Percentiles rank a stretch among this genome's conserved stretches.
Evolutionary conservation across 2,329 filamentous ascomycete species (phyloP).

Genomic region (Diaporthe humulicola): DNA sequence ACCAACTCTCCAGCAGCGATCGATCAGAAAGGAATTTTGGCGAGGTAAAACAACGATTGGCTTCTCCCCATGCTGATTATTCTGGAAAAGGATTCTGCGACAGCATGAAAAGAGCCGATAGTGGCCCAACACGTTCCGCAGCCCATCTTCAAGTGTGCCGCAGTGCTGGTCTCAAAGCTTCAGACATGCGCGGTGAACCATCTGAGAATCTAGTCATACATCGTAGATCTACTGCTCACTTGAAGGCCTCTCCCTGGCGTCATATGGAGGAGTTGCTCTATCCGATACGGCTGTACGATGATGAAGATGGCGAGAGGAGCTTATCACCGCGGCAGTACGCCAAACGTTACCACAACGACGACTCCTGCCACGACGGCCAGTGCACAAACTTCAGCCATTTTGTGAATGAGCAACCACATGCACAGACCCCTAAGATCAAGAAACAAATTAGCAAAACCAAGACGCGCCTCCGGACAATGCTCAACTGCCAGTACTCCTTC

Average conservation of each 20-base stretch:
- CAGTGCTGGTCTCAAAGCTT: background rate
- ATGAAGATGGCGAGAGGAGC: slow-evolving; percentile 33
- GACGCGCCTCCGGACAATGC: slow-evolving; percentile 44
- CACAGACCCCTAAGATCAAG: slow-evolving; percentile 31
- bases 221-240: background rate
- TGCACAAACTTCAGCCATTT: slow-evolving; percentile 30
- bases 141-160: background rate
- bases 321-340: slow-evolving; percentile 43
- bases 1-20: background rate
- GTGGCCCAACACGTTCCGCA: background rate
- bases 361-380: background rate
- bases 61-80: background rate
- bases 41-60: background rate
- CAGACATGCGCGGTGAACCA: background rate
- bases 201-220: background rate
- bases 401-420: slow-evolving; percentile 31
- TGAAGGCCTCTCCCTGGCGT: slow-evolving; percentile 44
- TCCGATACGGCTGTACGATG: slow-evolving; percentile 42
- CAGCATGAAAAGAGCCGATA: background rate
- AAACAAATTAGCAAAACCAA: slow-evolving; percentile 40
- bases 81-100: background rate
- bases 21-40: background rate
- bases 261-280: slow-evolving; percentile 46
- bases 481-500: slow-evolving; percentile 46
- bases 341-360: background rate